phyloP scores from a whole-genome alignment of 2,329 filamentous ascomycete genomes.

The Colletotrichum orbiculare region DNA sequence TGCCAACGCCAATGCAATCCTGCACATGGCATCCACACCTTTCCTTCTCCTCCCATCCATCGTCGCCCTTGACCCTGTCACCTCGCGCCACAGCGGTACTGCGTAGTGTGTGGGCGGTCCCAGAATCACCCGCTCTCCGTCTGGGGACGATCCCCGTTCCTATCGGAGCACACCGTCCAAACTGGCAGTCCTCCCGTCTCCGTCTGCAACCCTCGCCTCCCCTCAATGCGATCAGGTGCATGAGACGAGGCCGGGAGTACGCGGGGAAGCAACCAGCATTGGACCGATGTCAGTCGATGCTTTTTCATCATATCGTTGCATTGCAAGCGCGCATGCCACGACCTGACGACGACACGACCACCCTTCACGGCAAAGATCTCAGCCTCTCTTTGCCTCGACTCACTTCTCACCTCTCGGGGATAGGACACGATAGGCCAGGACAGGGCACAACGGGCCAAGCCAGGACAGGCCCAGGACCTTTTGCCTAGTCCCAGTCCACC shows the following conservation, averaged over 20 bases:
- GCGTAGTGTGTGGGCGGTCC: background rate
- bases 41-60: too few relatives aligned
- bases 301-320: constrained; percentile 33
- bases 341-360: background rate
- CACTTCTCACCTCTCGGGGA: background rate
- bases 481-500: constrained; percentile 4
- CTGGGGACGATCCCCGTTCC: constrained; percentile 20
- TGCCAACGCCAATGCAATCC: too few relatives aligned
- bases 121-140: constrained; percentile 1
- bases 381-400: background rate
- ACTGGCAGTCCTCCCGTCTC: constrained; percentile 6
- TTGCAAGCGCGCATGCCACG: constrained; percentile 10
- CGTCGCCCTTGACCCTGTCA: too few relatives aligned
- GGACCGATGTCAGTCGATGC: constrained; percentile 5
- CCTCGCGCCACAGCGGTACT: constrained; percentile 8
- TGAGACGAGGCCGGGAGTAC: constrained; percentile 5
- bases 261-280: constrained; percentile 11
- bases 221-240: constrained; percentile 4
- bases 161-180: constrained; percentile 26
- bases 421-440: background rate
- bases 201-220: constrained; percentile 18
- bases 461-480: background rate
- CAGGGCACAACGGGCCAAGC: background rate
- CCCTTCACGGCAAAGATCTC: constrained; percentile 1
- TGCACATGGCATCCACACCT: too few relatives aligned